Percentiles rank a stretch among this genome's conserved stretches.
Conservation (phyloP, 352 stramenopile genomes). For the Globisporangium orthogonon region DNA sequence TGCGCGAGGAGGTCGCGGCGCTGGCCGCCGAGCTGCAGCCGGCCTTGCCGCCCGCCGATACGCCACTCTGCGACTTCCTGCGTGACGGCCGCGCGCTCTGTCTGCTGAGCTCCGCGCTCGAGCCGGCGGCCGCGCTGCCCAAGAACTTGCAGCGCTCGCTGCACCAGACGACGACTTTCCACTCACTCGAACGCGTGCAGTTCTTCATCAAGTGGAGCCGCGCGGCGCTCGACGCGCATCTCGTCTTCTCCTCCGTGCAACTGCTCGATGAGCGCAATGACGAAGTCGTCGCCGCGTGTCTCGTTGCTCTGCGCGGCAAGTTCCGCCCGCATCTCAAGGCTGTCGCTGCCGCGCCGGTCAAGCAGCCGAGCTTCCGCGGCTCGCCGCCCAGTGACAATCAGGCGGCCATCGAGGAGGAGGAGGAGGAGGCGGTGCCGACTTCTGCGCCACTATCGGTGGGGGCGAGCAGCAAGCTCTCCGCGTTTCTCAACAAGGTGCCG, state of each 20-base stretch:
- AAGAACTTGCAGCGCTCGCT: constrained; percentile 72
- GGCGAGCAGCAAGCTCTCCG: constrained; percentile 31
- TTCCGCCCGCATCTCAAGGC: constrained; percentile 28
- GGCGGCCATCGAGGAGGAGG: neutral
- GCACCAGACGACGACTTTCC: constrained; percentile 67
- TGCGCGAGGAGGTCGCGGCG: constrained; percentile 42
- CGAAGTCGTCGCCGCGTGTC: constrained; percentile 44
- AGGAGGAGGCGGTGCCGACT: neutral
- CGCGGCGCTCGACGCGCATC: constrained; percentile 51
- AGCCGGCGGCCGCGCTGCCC: constrained; percentile 29
- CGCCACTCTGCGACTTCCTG: constrained; percentile 55
- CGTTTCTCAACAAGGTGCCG: constrained; percentile 68
- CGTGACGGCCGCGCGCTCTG: constrained; percentile 74
- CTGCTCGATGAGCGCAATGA: constrained; percentile 76
- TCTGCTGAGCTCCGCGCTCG: constrained; percentile 46
- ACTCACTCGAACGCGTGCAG: constrained; percentile 78
- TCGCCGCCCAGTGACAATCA: constrained; percentile 8
- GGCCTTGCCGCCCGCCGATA: constrained; percentile 21
- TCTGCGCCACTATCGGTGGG: neutral
- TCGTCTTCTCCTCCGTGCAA: constrained; percentile 75
- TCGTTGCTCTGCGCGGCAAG: constrained; percentile 54
- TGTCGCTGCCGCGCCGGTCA: neutral
- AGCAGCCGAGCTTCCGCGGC: constrained; percentile 1
- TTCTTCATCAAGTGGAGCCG: constrained; percentile 85
- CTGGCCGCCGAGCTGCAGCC: constrained; percentile 24